Evolutionary conservation across 805 yeast genomes (phyloP).

Genomic region (Millerozyma miso): DNA sequence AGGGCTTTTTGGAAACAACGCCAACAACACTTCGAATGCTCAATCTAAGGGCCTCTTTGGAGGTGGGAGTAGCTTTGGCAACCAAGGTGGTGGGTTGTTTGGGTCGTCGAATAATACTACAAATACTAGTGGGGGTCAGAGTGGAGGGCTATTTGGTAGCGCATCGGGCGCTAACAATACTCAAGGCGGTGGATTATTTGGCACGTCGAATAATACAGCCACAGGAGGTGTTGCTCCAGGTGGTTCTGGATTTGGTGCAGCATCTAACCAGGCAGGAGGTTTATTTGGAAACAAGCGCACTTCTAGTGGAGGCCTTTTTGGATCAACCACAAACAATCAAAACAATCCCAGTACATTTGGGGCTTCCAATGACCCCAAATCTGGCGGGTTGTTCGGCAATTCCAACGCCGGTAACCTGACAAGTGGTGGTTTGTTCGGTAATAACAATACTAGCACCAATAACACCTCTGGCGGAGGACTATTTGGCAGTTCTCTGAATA

Average conservation of each 20-base stretch:
- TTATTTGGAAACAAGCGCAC: conserved; percentile 12
- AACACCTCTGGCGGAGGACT: conserved; percentile 17
- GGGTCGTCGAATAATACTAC: conserved; percentile 10
- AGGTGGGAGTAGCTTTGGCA: conserved; percentile 8
- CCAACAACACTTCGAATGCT: not conserved
- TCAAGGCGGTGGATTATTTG: conserved; percentile 6
- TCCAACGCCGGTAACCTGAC: conserved; percentile 10
- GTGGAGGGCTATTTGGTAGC: conserved; percentile 1
- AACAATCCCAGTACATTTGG: conserved; percentile 23
- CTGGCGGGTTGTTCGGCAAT: conserved; percentile 22
- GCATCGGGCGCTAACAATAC: conserved; percentile 2
- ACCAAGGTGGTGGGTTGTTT: conserved; percentile 18
- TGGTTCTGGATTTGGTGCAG: not conserved
- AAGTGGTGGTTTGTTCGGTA: conserved; percentile 28
- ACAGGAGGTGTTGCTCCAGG: not conserved
- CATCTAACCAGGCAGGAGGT: conserved; percentile 9
- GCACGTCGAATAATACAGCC: not conserved
- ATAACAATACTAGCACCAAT: conserved; percentile 4
- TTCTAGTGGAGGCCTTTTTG: conserved; percentile 17
- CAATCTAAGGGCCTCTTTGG: conserved; percentile 23
- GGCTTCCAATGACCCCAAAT: conserved; percentile 4
- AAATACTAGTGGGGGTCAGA: not conserved
- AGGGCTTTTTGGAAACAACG: conserved; percentile 4
- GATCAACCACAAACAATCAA: conserved; percentile 12
- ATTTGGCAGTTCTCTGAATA: conserved; percentile 14